Base-by-base conservation (phyloP, 331 rosid genomes). In the Malus hybrid region DNA sequence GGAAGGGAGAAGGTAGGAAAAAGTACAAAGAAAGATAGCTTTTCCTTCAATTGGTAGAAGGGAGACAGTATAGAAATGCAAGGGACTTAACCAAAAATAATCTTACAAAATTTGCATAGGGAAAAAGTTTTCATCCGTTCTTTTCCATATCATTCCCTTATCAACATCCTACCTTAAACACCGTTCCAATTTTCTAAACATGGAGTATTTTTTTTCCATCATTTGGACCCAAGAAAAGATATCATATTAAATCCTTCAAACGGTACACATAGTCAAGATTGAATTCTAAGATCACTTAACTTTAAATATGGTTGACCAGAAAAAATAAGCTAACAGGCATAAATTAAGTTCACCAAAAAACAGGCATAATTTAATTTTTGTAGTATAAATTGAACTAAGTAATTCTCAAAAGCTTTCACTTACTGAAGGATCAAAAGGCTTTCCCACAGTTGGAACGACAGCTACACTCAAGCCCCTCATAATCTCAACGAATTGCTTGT, bases 401-500 rank as follows among this genome's bases (percentile, higher is more conserved):
- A 64, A 68, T 11, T 76, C 60, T 55, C 57, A 77, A 67, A 70
- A 59, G 52, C 76, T 31, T 28, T 70, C 55, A 81, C 97, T 86
- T 84, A 95, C 99, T 55, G 83, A 71, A 27, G 97, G 99, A 85
- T 95, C 93, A 76, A 95, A 95, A 60, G 92, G 97, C 84, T 87
- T 90, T 65, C 97, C 97, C 36, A 89, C 84, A 7, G 96, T 89
- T 66, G 97, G 84, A 32, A 95, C 84, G 29, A 80, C 87, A 36
- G 97, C 81, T 75, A 95, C 96, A 10, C 60, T 74, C 87, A 88
- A 84, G 80, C 91, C 89, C 85, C 89, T 85, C 93, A 95, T 65
- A 69, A 81, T 57, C 85, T 95, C 99, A 50, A 95, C 97, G 33
- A 95, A 92, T 70, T 95, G 99, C 84, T 92, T 95, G 81, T 95